These are phyloP conservation scores for Cladosporium sp. DNA, from an alignment of 2,329 filamentous ascomycete species.

Conservation along the genomic window DNA sequence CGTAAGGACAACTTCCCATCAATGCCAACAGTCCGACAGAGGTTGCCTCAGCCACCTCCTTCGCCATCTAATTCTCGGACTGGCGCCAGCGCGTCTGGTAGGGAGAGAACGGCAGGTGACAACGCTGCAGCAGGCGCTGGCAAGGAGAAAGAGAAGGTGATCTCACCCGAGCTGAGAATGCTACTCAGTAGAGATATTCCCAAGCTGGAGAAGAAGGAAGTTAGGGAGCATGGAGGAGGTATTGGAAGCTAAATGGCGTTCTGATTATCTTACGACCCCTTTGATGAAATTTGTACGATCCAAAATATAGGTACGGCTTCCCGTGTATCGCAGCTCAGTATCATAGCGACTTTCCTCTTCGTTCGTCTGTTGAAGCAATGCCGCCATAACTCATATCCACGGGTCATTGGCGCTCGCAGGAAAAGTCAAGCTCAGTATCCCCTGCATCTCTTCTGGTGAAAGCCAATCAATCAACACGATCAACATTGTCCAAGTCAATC, in stretches of 20 bases:
- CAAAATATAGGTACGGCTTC: too few relatives aligned
- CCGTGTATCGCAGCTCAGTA: too few relatives aligned
- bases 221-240: conserved; percentile 42
- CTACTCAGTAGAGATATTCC: conserved; percentile 57
- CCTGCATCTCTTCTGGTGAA: too few relatives aligned
- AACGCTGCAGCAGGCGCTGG: conserved; percentile 23
- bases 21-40: conserved; percentile 42
- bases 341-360: too few relatives aligned
- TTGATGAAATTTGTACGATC: background rate
- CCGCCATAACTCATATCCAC: too few relatives aligned
- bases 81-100: conserved; percentile 30
- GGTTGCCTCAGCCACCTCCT: conserved; percentile 35
- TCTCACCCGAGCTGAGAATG: conserved; percentile 57
- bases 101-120: conserved; percentile 32
- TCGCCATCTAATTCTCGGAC: conserved; percentile 15
- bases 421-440: too few relatives aligned
- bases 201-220: conserved; percentile 41
- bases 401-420: too few relatives aligned
- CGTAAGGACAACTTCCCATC: conserved; percentile 80
- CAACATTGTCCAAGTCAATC: too few relatives aligned
- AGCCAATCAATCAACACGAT: too few relatives aligned
- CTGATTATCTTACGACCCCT: background rate
- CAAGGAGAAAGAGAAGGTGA: conserved; percentile 42
- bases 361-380: too few relatives aligned
- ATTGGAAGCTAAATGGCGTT: conserved; percentile 19